A percentile compares a stretch with the other conserved stretches of the same genome.
These are phyloP conservation scores for Cercophora samala DNA, from an alignment of 495 filamentous ascomycete species.

Conservation along the genomic window DNA sequence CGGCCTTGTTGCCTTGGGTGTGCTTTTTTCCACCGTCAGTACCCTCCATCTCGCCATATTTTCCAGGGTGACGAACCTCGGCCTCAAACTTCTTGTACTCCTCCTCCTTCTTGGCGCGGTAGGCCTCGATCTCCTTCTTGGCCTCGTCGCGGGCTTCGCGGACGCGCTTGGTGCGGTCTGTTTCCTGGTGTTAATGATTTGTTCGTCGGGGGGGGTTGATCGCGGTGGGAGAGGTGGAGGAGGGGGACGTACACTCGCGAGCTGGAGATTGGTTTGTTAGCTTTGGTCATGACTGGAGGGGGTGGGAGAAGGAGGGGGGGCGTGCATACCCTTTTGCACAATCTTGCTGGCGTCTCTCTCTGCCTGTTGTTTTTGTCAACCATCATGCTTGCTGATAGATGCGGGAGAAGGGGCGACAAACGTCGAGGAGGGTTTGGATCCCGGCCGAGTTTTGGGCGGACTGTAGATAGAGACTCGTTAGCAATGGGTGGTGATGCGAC, in stretches of 20 bases:
- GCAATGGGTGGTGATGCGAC: not conserved
- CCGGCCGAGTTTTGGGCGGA: conserved; percentile 97
- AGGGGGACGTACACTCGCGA: conserved; percentile 42
- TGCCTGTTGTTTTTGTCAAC: conserved; percentile 54
- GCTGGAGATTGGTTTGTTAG: conserved; percentile 25
- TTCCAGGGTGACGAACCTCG: conserved; percentile 58
- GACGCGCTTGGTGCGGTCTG: conserved; percentile 95
- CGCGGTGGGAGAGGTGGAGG: not conserved
- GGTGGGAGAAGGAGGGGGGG: not conserved
- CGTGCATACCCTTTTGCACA: conserved; percentile 76
- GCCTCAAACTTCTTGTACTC: conserved; percentile 95
- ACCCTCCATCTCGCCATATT: not conserved
- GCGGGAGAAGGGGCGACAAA: conserved; percentile 47
- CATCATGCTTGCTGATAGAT: not conserved
- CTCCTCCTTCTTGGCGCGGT: conserved; percentile 82
- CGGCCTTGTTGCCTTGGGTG: conserved; percentile 79
- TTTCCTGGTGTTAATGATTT: conserved; percentile 3
- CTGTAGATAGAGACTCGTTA: conserved; percentile 42
- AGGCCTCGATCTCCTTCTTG: conserved; percentile 97
- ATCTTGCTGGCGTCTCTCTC: conserved; percentile 99
- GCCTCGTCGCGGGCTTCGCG: conserved; percentile 92
- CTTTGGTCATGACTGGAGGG: not conserved
- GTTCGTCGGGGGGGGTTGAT: conserved; percentile 1
- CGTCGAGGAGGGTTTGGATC: conserved; percentile 98
- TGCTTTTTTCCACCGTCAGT: conserved; percentile 52